Percentiles rank a stretch among this genome's conserved stretches.
Evolutionary conservation across 2,329 filamentous ascomycete species (phyloP).

Genomic region (Hypoxylon sp.): DNA sequence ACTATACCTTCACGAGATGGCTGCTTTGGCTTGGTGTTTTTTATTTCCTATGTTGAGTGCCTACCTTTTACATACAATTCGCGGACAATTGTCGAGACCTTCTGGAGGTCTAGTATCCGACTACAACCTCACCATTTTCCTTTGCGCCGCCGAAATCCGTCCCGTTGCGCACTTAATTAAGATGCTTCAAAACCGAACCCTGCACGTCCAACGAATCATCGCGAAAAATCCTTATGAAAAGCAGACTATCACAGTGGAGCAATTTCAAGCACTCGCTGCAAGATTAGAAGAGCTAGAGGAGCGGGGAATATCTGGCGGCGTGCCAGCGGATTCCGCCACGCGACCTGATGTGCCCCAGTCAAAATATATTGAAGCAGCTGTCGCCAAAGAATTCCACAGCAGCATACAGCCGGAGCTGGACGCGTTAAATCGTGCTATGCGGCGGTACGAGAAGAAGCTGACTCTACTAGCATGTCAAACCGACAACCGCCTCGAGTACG

Average conservation of each 20-base stretch:
- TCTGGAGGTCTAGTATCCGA: conserved; percentile 91
- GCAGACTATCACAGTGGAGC: conserved; percentile 56
- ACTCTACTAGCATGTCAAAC: conserved; percentile 81
- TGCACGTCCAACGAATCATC: conserved; percentile 85
- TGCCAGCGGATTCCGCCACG: conserved; percentile 35
- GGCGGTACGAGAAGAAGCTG: conserved; percentile 91
- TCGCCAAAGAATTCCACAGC: conserved; percentile 73
- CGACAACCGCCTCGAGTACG: conserved; percentile 79
- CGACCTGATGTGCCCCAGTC: conserved; percentile 54
- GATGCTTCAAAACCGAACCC: conserved; percentile 82
- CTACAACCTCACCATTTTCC: conserved; percentile 92
- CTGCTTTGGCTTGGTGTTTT: conserved; percentile 85
- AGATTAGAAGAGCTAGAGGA: conserved; percentile 80
- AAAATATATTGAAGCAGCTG: conserved; percentile 59
- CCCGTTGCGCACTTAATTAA: conserved; percentile 86
- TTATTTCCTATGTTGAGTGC: conserved; percentile 83
- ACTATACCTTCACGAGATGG: conserved; percentile 80
- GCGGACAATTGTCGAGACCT: conserved; percentile 83
- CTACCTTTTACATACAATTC: conserved; percentile 85
- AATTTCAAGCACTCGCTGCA: conserved; percentile 71
- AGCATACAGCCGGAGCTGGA: conserved; percentile 86
- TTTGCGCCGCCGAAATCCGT: conserved; percentile 87
- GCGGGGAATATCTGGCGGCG: conserved; percentile 62
- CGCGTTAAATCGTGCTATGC: conserved; percentile 87
- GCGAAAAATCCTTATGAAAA: conserved; percentile 64